Percentiles rank a stretch among this genome's conserved stretches.
Conservation (phyloP, 371 early-diverging fungal genomes). For the Lichtheimia ramosa region DNA sequence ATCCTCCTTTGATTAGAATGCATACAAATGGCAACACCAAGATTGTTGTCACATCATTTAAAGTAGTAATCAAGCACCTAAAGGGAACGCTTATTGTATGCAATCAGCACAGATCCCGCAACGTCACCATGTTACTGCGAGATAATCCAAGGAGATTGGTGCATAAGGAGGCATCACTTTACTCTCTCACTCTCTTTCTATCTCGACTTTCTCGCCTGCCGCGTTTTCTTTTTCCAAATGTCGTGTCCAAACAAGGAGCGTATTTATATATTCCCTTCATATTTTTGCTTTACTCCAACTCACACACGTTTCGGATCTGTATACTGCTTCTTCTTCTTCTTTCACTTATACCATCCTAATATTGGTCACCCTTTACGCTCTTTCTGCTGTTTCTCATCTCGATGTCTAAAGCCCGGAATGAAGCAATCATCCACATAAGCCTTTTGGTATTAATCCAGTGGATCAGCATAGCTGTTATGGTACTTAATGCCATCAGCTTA, state of each 20-base stretch:
- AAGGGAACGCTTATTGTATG: too few species aligned
- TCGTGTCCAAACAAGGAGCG: too few species aligned
- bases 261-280: neutral
- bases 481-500: slow-evolving; percentile 23
- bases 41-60: too few species aligned
- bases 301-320: neutral
- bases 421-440: slow-evolving; percentile 20
- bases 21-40: too few species aligned
- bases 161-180: too few species aligned
- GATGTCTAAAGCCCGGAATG: slow-evolving; percentile 17
- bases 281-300: slow-evolving; percentile 1
- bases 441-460: slow-evolving; percentile 30
- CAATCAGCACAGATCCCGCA: too few species aligned
- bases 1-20: too few species aligned
- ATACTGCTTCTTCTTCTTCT: slow-evolving; percentile 1
- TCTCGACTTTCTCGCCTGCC: slow-evolving; percentile 10
- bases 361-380: neutral
- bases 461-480: slow-evolving; percentile 32
- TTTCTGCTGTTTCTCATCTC: neutral
- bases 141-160: too few species aligned
- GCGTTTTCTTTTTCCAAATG: slow-evolving; percentile 3
- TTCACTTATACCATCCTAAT: neutral
- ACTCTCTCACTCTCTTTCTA: too few species aligned
- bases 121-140: too few species aligned
- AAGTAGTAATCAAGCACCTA: too few species aligned